phyloP scores from a whole-genome alignment of 2,329 filamentous ascomycete genomes.

The Hymenoscyphus fraxineus region DNA sequence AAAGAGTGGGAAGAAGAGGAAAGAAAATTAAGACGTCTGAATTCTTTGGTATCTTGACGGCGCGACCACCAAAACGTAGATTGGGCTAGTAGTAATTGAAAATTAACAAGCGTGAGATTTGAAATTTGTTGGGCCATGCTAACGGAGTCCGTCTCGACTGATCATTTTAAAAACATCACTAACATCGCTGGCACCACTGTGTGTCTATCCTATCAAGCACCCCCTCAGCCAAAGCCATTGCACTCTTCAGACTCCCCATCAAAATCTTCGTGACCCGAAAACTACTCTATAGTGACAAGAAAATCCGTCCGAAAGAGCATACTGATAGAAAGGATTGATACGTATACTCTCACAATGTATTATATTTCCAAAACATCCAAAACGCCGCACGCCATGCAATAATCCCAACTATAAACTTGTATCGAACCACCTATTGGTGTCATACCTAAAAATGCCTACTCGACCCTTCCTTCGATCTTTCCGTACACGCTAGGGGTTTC shows the following conservation, averaged over 20 bases:
- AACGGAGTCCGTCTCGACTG: background rate
- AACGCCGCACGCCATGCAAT: slow-evolving; percentile 6
- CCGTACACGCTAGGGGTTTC: slow-evolving; percentile 49
- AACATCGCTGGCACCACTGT: background rate
- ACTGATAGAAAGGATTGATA: background rate
- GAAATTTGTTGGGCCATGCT: background rate
- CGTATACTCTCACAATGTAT: background rate
- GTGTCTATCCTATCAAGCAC: background rate
- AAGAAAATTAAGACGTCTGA: background rate
- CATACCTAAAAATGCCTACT: slow-evolving; percentile 14
- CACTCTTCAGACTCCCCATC: background rate
- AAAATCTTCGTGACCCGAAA: background rate
- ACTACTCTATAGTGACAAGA: background rate
- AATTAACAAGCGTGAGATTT: background rate
- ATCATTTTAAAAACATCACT: background rate
- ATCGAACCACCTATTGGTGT: background rate
- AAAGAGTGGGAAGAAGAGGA: background rate
- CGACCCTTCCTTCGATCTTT: slow-evolving; percentile 37
- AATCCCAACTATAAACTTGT: background rate
- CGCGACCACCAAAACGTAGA: background rate
- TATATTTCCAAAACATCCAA: background rate
- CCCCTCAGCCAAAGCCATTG: background rate
- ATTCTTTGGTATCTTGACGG: background rate
- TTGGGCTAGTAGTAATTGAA: background rate
- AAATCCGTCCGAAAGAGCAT: background rate